A percentile compares a stretch with the other conserved stretches of the same genome.
Conservation (phyloP, 805 yeast species). For the Monosporozyma unispora region DNA sequence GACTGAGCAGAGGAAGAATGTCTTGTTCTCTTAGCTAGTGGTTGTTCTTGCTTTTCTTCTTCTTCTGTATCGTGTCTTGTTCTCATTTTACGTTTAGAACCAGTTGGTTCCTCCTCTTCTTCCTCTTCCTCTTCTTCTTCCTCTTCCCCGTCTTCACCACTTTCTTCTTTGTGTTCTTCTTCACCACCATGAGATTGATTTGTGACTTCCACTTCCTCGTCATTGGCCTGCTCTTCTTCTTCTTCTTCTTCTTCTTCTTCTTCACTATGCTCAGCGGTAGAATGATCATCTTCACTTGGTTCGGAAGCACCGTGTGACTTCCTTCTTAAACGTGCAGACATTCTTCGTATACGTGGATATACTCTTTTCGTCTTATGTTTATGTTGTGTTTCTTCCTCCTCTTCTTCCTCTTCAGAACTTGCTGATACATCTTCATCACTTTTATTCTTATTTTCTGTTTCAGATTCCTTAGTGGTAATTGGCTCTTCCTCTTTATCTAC, state of each 20-base stretch:
- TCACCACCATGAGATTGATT: constrained; percentile 11
- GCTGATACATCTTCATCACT: constrained; percentile 5
- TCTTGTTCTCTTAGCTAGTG: constrained; percentile 22
- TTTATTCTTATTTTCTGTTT: constrained; percentile 7
- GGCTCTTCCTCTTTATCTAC: background rate
- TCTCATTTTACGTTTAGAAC: constrained; percentile 3
- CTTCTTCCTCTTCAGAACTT: constrained; percentile 2
- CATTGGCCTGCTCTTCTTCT: no score
- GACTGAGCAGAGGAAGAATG: constrained; percentile 9
- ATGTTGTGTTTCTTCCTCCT: background rate
- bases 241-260: constrained; percentile 11
- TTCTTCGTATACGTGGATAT: constrained; percentile 2
- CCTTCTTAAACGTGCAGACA: constrained; percentile 3
- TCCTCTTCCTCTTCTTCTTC: constrained; percentile 1
- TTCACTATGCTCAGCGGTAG: constrained; percentile 9
- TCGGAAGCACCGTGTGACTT: constrained; percentile 8
- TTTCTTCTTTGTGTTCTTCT: constrained; percentile 11
- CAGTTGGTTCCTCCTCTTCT: constrained; percentile 4
- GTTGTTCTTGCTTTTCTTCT: constrained; percentile 3
- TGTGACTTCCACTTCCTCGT: constrained; percentile 5
- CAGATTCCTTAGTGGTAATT: background rate
- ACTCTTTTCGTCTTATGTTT: background rate
- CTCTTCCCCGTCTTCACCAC: constrained; percentile 4
- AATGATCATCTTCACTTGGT: constrained; percentile 9
- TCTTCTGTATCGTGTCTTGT: background rate